Percentiles rank a stretch among this genome's conserved stretches.
phyloP scores from a whole-genome alignment of 176 grass and related monocot species.

The Oryza nivara region DNA sequence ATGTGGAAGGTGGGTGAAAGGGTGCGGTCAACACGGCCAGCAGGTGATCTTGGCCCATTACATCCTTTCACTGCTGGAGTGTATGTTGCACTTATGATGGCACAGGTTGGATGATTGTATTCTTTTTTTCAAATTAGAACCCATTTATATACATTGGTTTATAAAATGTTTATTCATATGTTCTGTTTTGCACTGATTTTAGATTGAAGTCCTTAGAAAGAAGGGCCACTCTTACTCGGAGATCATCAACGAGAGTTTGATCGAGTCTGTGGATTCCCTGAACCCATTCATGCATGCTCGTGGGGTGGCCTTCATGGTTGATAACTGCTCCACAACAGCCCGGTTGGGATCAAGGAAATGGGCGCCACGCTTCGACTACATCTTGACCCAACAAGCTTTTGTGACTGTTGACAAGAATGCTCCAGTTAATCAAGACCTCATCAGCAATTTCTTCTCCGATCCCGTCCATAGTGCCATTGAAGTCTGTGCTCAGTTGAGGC shows the following conservation, averaged over 20 bases:
- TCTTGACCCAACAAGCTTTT: slow-evolving; percentile 89
- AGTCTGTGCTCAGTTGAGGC: slow-evolving; percentile 77
- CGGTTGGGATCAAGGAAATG: slow-evolving; percentile 90
- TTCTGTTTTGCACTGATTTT: neutral
- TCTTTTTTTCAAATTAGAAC: neutral
- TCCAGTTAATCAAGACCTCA: slow-evolving; percentile 79
- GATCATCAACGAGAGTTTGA: slow-evolving; percentile 91
- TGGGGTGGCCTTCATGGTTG: slow-evolving; percentile 95
- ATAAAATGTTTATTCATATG: slow-evolving; percentile 4
- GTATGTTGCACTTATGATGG: slow-evolving; percentile 91
- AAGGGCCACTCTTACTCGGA: slow-evolving; percentile 85
- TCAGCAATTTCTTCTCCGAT: slow-evolving; percentile 88
- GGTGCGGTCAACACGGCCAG: slow-evolving; percentile 67
- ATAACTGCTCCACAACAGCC: slow-evolving; percentile 91
- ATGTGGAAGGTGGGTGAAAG: slow-evolving; percentile 89
- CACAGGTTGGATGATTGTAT: slow-evolving; percentile 65
- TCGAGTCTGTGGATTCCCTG: slow-evolving; percentile 85
- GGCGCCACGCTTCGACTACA: slow-evolving; percentile 86
- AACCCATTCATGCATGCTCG: slow-evolving; percentile 98
- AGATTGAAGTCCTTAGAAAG: slow-evolving; percentile 86
- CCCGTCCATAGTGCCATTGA: slow-evolving; percentile 77
- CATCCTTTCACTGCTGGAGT: slow-evolving; percentile 87
- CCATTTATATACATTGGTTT: neutral
- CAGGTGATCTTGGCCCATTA: slow-evolving; percentile 64
- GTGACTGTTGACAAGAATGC: slow-evolving; percentile 65